Evolutionary conservation across 495 filamentous ascomycete genomes (phyloP), one percentile per base, ranked within the genome.

Genomic region (Lentithecium fluviatile): DNA sequence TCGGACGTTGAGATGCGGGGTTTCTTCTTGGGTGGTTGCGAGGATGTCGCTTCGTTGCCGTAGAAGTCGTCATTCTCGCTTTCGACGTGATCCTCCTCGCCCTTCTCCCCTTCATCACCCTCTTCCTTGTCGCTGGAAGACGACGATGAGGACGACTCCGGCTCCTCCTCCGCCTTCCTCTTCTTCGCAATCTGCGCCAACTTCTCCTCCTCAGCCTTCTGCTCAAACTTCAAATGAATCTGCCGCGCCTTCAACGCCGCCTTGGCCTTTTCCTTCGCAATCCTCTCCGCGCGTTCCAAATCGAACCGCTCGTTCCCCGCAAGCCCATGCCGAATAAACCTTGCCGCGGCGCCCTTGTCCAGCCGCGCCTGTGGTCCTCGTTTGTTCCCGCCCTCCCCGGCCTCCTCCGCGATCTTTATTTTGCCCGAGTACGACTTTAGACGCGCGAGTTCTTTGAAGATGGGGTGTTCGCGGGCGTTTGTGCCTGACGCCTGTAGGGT

Each of bases 391-490:
- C 45, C 7, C 56, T 52, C 19, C 52, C 78, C 74, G 5, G 15
- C 75, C 0, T 64, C 73, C 69, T 89, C 83, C 50, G 82, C 74
- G 32, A 70, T 74, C 70, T 95, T 88, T 67, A 97, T 91, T 77
- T 97, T 98, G n/a, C 84, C 83, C 69, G 95, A 91, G 73, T 97
- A 97, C 71, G 91, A 87, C 70, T 83, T 89, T 51, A 97, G 86
- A 48, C 94, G 83, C 4, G 82, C 84, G 53, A 98, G 79, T 77
- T 98, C 94, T 46, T 77, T 77, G 74, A 88, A 93, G 54, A 97
- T 82, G 23, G 91, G 82, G 69, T 97, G 95, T 51, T 89, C 80
- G 71, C 87, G 89, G 12, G 89, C 84, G 69, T 95, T 82, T 8
- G 85, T 82, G 45, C 86, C 90, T 65, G 90, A 87, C 24, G 97